Evolutionary conservation across 257 asterid genomes (phyloP), one percentile per base, ranked within the genome.

Genomic region (Solanum microdontum): DNA sequence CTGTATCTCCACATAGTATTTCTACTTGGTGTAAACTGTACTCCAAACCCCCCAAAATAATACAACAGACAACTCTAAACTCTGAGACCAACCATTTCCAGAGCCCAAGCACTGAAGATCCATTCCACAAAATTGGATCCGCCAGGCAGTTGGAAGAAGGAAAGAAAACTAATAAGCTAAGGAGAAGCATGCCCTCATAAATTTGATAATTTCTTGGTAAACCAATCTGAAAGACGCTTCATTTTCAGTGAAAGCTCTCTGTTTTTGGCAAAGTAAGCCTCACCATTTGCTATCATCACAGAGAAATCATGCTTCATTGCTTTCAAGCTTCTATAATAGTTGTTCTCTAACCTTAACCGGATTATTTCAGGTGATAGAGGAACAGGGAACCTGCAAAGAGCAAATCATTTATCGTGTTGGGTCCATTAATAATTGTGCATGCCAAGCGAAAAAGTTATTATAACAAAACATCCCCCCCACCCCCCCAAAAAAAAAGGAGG

Each of bases 321-420:
- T 87, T 90, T 86, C 89, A 90, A 86, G 85, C 90, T 90, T 91
- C 99, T 90, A 84, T 97, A 95, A 84, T 97, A 97, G 90, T 92
- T 87, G 80, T 89, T 91, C 83, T 91, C 94, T 92, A 97, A 84
- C 92, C 99, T 95, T 82, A 85, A 87, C 90, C 87, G 89, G 92
- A 97, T 95, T 87, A 91, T 89, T 69, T 89, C 92, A 28, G 91
- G 97, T 80, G 97, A 95, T 77, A 97, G 86, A 58, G 99, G 99
- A 89, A 94, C 98, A 8, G 98, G 93, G 88, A 94, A 97, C 95
- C 99, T 97, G 95, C 93, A 91, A 60, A 32, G 40, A 74, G 32
- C 39, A 39, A 17, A 87, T 84, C 64, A 55, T 88, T n/a, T 86
- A 19, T 86, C 9, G 64, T 30, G 66, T 86, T 86, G 39, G 19